Base-by-base conservation (phyloP, 2,329 filamentous ascomycete genomes). In the Claviceps citrina region DNA sequence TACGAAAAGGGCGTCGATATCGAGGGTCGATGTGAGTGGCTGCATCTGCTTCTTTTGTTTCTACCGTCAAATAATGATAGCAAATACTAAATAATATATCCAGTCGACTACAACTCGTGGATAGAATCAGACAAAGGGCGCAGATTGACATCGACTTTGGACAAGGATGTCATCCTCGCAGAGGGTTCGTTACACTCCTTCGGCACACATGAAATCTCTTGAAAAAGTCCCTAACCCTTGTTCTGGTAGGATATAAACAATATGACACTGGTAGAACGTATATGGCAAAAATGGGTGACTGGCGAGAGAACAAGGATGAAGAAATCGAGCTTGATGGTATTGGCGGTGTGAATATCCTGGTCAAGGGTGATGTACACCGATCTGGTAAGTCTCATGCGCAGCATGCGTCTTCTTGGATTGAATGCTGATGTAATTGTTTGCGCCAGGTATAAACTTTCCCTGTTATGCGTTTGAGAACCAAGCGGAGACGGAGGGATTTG, bases 81-180 rank as follows among this genome's bases (percentile, higher is more conserved):
- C n/a, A n/a, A n/a, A n/a, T n/a, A n/a, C n/a, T n/a, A n/a, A 19
- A 47, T 40, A 51, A 40, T 38, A 16, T n/a, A 16, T 5, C 47
- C 45, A 91, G 84, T 96, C 56, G 91, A 98, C 59, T 98, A 98
- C 67, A 98, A 98, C 63, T 96, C 91, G 1, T 98, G 91, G 91
- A 75, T 93, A 51, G 91, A 98, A 64, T 89, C 89, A 8, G 80
- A 87, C 38, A 82, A 89, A 60, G 86, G 74, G 36, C 74, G 81
- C 43, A 81, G 78, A 53, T 71, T 96, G 40, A 70, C 80, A n/a
- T 65, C 71, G 5, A 75, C 66, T 39, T 69, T 96, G 16, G 72
- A 81, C 49, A 87, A 85, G 56, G 78, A 95, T 52, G 69, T 83
- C 18, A 71, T 98, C 43, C 70, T 98, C 24, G 91, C 84, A 19